phyloP scores from a whole-genome alignment of 1,139 yeast genomes.

The Candida tetrigidarum region DNA sequence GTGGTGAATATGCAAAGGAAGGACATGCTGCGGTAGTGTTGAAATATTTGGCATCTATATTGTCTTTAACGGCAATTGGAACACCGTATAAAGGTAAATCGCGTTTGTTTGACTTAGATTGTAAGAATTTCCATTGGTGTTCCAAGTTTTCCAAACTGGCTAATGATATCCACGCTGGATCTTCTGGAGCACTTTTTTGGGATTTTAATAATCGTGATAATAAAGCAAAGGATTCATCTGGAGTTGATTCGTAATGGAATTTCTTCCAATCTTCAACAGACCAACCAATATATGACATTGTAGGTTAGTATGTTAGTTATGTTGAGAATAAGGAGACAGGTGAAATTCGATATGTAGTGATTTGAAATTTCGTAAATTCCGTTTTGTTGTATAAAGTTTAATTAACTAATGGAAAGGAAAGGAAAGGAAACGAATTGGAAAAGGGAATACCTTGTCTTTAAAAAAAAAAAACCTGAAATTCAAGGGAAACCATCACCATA shows the following conservation, averaged over 20 bases:
- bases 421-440: background rate
- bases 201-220: slow-evolving; percentile 52
- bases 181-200: slow-evolving; percentile 52
- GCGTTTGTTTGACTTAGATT: slow-evolving; percentile 57
- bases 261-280: slow-evolving; percentile 64
- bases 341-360: background rate
- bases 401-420: background rate
- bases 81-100: slow-evolving; percentile 80
- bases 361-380: too few species aligned
- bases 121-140: slow-evolving; percentile 82
- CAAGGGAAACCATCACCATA: background rate
- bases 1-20: slow-evolving; percentile 68
- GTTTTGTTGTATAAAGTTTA: too few species aligned
- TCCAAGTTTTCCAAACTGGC: slow-evolving; percentile 60
- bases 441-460: background rate
- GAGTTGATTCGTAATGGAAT: slow-evolving; percentile 67
- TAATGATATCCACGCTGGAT: slow-evolving; percentile 91
- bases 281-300: slow-evolving; percentile 36
- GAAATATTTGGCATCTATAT: slow-evolving; percentile 83
- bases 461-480: background rate
- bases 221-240: slow-evolving; percentile 59
- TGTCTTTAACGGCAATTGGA: slow-evolving; percentile 93
- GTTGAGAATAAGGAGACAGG: background rate
- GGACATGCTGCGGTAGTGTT: slow-evolving; percentile 97
- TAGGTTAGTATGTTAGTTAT: background rate